Base-by-base conservation (phyloP, 169 alveolate genomes). In the Perkinsus marinus region DNA sequence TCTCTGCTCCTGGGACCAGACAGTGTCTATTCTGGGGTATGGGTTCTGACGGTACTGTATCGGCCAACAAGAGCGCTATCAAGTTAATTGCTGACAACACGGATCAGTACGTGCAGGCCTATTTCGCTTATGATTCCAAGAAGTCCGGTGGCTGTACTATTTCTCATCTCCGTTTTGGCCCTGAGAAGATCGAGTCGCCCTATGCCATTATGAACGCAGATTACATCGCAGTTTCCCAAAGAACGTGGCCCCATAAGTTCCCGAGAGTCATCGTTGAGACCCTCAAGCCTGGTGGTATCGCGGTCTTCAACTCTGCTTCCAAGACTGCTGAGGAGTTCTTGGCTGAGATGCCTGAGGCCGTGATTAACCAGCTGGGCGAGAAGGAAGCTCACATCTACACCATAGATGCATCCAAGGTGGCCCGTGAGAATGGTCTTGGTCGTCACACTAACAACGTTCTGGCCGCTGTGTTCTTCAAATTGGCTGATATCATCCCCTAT, bases 51-150 rank as follows among this genome's bases (percentile, higher is more conserved):
- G 96, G 96, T 7, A 94, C 96, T 5, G 96, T 94, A 36, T 93
- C 94, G 89, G 96, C 96, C 34, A 94, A 94, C 92, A 94, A 94
- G 93, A 94, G 93, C 92, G 94, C 96, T 89, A 94, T 94, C 93
- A 94, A 94, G 93, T 91, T 94, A 91, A 94, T 94, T 43, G 96
- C 94, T 0, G 94, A 93, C 93, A 91, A 93, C 90, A 94, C 95
- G 36, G 93, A 93, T 68, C 92, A 93, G 89, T 43, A 68, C 38
- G 94, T 93, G n/a, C 96, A 94, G 93, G 96, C 95, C 34, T 94
- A 94, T 93, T 94, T 94, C 93, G 94, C 94, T 38, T 94, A 94
- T 68, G 96, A 94, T 43, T 95, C 96, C 36, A 91, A 93, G 92
- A 94, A 94, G 91, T 92, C 95, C 68, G 96, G 96, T 39, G 96